Conservation (phyloP, 805 yeast genomes). For the Pichia heedii region DNA sequence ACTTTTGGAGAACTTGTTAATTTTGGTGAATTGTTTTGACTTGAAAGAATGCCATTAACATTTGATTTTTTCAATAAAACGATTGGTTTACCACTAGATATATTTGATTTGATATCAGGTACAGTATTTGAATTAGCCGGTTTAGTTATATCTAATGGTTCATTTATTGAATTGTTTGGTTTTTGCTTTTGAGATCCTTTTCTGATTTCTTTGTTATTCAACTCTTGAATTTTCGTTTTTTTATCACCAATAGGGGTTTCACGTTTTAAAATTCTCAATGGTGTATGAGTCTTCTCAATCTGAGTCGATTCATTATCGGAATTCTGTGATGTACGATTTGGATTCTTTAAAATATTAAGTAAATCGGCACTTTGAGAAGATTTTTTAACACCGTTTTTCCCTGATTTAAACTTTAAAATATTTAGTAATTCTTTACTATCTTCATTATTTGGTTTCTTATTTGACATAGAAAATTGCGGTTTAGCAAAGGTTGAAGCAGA, state of each 20-base stretch:
- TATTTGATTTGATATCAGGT: conserved; percentile 3
- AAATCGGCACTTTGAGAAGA: conserved; percentile 4
- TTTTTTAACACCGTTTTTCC: background rate
- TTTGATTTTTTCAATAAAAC: conserved; percentile 8
- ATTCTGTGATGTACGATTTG: background rate
- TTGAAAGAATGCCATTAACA: background rate
- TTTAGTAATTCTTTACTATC: conserved; percentile 27
- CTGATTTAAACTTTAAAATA: conserved; percentile 18
- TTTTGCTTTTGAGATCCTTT: background rate
- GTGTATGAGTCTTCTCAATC: background rate
- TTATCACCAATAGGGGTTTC: conserved; percentile 1
- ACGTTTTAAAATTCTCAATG: conserved; percentile 13
- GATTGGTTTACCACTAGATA: conserved; percentile 4
- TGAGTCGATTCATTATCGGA: too few species aligned
- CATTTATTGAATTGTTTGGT: background rate
- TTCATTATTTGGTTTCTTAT: conserved; percentile 24
- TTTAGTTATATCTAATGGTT: conserved; percentile 9
- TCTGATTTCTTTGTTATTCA: background rate
- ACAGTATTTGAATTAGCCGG: conserved; percentile 11
- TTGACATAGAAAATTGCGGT: conserved; percentile 23
- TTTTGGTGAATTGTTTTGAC: background rate
- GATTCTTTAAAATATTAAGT: conserved; percentile 8
- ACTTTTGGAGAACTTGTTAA: too few species aligned
- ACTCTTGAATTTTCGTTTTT: too few species aligned
- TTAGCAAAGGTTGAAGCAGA: conserved; percentile 26